Evolutionary conservation across 2,329 filamentous ascomycete species (phyloP), one percentile per base, ranked within the genome.

Genomic region (Colletotrichum agaves): DNA sequence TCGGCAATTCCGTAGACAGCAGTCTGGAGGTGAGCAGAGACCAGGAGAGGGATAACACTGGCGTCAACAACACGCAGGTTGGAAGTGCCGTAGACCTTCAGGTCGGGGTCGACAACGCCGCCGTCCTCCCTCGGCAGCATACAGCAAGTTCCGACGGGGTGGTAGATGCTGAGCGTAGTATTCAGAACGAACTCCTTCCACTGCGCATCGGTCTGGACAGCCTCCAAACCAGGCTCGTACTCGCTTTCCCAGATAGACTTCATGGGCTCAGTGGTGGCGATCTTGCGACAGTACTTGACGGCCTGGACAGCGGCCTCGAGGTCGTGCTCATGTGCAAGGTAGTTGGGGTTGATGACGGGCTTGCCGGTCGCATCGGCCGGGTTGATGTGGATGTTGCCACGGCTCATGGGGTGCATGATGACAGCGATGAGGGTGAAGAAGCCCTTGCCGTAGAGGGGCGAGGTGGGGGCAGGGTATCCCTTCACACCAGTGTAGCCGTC

Each of bases 1-100:
- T 87, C 86, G 8, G 78, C 84, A 66, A 86, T 77, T 73, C 83
- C 85, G 65, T 87, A 87, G 1, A 87, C 82, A 0, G 81, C 80
- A 37, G 83, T 84, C 71, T 87, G 84, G 19, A 85, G 83, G 13
- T 84, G 79, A 0, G 71, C 82, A 77, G 75, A 84, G 75, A 66
- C 81, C 74, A 77, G 81, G 76, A 84, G 75, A 1, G 84, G 84
- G n/a, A 86, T 80, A 19, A 85, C 72, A 15, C 81, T 83, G 0
- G 83, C 83, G 73, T 87, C 84, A 3, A 81, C 80, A 3, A 86
- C 78, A 5, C 84, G 79, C 11, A 87, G 78, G 52, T 81, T 81
- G 39, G 79, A 78, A 6, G 84, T 76, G 0, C 84, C 84, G 61
- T 86, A 81, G 0, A 87, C 84, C 55, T 77, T 79, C 2, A 87